Percentiles rank a stretch among this genome's conserved stretches.
phyloP scores from a whole-genome alignment of 148 eudicot species.

The Talinum fruticosum region DNA sequence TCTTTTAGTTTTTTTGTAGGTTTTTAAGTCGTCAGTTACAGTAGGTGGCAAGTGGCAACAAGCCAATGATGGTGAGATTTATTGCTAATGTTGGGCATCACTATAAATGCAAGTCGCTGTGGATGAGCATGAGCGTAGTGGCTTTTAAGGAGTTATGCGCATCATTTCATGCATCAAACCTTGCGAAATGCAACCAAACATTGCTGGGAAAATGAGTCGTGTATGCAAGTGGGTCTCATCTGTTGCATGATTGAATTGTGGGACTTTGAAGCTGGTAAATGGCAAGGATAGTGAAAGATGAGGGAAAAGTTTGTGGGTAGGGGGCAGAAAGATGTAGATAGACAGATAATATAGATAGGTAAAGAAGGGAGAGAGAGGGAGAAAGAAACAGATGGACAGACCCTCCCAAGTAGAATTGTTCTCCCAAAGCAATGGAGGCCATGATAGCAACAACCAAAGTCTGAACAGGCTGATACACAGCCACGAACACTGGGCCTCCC shows the following conservation, averaged over 20 bases:
- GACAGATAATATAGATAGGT: neutral
- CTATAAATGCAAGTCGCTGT: neutral
- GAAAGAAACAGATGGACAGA: slow-evolving; percentile 22
- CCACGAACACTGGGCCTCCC: slow-evolving; percentile 98
- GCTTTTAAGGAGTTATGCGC: neutral
- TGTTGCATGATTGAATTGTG: slow-evolving; percentile 21
- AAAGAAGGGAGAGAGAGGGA: neutral
- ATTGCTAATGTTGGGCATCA: too few relatives aligned
- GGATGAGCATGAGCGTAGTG: neutral
- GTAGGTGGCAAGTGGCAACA: too few relatives aligned
- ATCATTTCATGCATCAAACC: neutral
- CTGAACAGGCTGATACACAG: slow-evolving; percentile 98
- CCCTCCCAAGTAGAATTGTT: slow-evolving; percentile 99
- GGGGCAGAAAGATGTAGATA: slow-evolving; percentile 20
- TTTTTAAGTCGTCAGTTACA: too few relatives aligned
- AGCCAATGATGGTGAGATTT: neutral
- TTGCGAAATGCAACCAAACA: slow-evolving; percentile 25
- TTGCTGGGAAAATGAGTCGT: too few relatives aligned
- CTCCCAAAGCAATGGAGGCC: slow-evolving; percentile 88
- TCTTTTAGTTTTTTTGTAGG: too few relatives aligned
- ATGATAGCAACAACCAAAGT: slow-evolving; percentile 91
- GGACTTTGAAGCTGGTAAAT: neutral
- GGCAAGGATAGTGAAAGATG: slow-evolving; percentile 27
- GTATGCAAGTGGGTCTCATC: slow-evolving; percentile 25
- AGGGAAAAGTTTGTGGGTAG: slow-evolving; percentile 23